A percentile compares a stretch with the other conserved stretches of the same genome.
These are phyloP conservation scores for Lentinus brumalis DNA, from an alignment of 768 basidiomycete species.

Conservation along the genomic window DNA sequence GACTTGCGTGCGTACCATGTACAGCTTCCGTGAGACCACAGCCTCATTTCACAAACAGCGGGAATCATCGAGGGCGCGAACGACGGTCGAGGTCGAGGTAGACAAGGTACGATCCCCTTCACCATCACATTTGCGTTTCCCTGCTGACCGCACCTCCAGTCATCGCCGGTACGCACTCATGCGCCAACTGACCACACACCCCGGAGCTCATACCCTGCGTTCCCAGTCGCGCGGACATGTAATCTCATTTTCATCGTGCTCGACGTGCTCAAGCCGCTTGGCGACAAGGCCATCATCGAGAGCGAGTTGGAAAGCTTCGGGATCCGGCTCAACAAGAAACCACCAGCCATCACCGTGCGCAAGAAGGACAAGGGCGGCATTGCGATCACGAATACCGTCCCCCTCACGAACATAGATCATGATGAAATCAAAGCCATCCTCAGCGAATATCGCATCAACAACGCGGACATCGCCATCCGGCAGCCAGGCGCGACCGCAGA, in stretches of 20 bases:
- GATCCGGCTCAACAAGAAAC: slow-evolving; percentile 92
- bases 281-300: slow-evolving; percentile 92
- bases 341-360: slow-evolving; percentile 82
- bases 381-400: slow-evolving; percentile 95
- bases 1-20: slow-evolving; percentile 71
- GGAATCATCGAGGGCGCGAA: slow-evolving; percentile 92
- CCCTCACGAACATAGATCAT: slow-evolving; percentile 91
- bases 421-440: slow-evolving; percentile 96
- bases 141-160: slow-evolving; percentile 1
- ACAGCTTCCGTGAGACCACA: neutral
- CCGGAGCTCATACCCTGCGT: neutral
- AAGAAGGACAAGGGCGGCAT: slow-evolving; percentile 92
- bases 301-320: slow-evolving; percentile 97
- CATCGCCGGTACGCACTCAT: slow-evolving; percentile 61
- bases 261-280: slow-evolving; percentile 97
- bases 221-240: slow-evolving; percentile 91
- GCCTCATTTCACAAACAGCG: slow-evolving; percentile 47
- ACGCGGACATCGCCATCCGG: slow-evolving; percentile 89
- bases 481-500: slow-evolving; percentile 92
- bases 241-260: slow-evolving; percentile 98
- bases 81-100: slow-evolving; percentile 77
- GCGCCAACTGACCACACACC: neutral
- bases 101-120: slow-evolving; percentile 72
- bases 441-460: slow-evolving; percentile 89
- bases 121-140: neutral